Conservation (phyloP, 2,329 filamentous ascomycete species). For the Paraphoma sp. region DNA sequence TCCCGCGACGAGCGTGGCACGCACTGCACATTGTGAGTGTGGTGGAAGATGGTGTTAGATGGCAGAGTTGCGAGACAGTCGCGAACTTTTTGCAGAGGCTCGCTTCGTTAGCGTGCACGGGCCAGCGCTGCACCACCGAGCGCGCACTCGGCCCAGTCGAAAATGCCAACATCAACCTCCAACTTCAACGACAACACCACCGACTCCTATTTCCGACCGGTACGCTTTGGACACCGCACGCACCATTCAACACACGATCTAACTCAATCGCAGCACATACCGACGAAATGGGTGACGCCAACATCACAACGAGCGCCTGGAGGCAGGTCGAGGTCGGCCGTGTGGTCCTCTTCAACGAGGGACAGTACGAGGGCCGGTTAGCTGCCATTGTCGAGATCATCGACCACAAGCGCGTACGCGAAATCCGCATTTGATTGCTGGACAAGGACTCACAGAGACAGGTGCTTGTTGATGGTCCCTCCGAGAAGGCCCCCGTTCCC, state of each 20-base stretch:
- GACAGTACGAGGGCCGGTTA: constrained; percentile 83
- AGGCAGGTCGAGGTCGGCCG: constrained; percentile 98
- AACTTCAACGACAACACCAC: constrained; percentile 38
- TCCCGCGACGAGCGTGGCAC: background rate
- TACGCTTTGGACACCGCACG: constrained; percentile 40
- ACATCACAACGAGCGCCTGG: constrained; percentile 62
- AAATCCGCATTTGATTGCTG: constrained; percentile 17
- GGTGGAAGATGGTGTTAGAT: constrained; percentile 1
- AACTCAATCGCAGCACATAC: constrained; percentile 41
- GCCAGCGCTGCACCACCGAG: background rate
- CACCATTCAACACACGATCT: constrained; percentile 29
- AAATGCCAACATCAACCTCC: constrained; percentile 17
- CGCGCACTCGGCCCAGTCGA: constrained; percentile 11
- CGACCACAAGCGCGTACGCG: constrained; percentile 99
- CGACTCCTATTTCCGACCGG: constrained; percentile 48
- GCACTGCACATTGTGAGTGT: constrained; percentile 1
- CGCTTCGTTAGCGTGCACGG: constrained; percentile 8
- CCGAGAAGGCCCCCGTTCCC: constrained; percentile 79
- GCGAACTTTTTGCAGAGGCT: constrained; percentile 17
- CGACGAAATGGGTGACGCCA: constrained; percentile 56
- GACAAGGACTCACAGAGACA: constrained; percentile 54
- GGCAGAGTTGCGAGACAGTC: constrained; percentile 16
- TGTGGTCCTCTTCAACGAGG: constrained; percentile 87
- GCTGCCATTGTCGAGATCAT: constrained; percentile 98
- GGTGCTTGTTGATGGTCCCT: constrained; percentile 95